Conservation (phyloP, 805 yeast species). For the Metschnikowia kofuensis region DNA sequence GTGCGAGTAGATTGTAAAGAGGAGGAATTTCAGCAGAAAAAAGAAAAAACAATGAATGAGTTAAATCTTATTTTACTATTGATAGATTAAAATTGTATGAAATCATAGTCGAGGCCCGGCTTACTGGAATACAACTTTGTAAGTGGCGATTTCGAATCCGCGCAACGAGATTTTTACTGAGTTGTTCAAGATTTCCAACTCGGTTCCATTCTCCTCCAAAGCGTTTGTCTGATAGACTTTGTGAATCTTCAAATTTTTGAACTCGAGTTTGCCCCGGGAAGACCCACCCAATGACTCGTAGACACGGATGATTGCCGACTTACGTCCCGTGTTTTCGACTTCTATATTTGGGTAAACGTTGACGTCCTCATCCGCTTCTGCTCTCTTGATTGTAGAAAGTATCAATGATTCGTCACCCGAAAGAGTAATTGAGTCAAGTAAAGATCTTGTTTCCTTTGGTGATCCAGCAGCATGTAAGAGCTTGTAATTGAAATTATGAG, state of each 20-base stretch:
- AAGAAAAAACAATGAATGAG: no score
- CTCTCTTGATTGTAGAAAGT: slow-evolving; percentile 77
- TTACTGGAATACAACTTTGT: slow-evolving; percentile 42
- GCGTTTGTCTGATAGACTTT: slow-evolving; percentile 55
- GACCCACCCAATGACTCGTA: slow-evolving; percentile 89
- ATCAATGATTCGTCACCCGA: slow-evolving; percentile 60
- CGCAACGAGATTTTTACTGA: slow-evolving; percentile 48
- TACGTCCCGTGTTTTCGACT: slow-evolving; percentile 40
- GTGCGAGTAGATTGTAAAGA: no score
- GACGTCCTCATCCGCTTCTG: slow-evolving; percentile 72
- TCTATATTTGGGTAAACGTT: slow-evolving; percentile 46
- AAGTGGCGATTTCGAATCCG: slow-evolving; percentile 78
- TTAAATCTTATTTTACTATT: no score
- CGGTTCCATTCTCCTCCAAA: slow-evolving; percentile 51
- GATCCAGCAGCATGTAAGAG: slow-evolving; percentile 20
- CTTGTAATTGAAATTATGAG: slow-evolving; percentile 73
- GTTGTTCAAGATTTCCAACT: slow-evolving; percentile 31
- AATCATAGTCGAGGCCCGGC: neutral
- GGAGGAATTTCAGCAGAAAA: no score
- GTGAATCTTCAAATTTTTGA: slow-evolving; percentile 41
- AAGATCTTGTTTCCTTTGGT: slow-evolving; percentile 8
- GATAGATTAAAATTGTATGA: no score
- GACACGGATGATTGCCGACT: slow-evolving; percentile 60
- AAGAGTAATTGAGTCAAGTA: slow-evolving; percentile 18
- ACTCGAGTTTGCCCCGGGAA: slow-evolving; percentile 48